Conservation (phyloP, 345 rosid genomes). For the Isatis tinctoria region DNA sequence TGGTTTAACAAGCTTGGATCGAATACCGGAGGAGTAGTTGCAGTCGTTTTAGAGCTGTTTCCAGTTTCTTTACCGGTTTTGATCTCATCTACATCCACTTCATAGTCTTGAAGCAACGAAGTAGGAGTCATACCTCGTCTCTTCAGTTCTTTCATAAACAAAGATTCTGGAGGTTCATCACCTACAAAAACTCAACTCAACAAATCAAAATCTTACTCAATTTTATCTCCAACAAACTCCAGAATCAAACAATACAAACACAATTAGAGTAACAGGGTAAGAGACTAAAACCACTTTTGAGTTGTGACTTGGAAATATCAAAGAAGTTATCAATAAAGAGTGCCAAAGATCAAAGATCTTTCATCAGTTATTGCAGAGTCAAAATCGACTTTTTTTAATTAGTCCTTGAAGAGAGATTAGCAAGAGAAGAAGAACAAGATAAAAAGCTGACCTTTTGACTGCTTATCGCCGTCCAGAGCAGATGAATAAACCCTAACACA, state of each 20-base stretch:
- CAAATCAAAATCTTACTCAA: neutral
- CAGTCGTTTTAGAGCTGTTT: slow-evolving; percentile 54
- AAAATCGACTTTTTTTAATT: neutral
- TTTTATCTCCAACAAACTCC: neutral
- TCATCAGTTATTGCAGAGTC: neutral
- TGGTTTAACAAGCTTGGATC: slow-evolving; percentile 65
- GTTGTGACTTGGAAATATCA: neutral
- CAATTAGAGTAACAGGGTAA: neutral
- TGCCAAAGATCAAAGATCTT: neutral
- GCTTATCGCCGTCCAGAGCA: slow-evolving; percentile 49
- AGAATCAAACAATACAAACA: neutral
- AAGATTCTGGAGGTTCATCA: slow-evolving; percentile 90
- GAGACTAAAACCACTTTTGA: neutral
- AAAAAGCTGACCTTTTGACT: slow-evolving; percentile 50
- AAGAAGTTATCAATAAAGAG: neutral
- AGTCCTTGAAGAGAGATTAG: neutral
- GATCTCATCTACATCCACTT: slow-evolving; percentile 44
- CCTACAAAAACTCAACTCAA: slow-evolving; percentile 41
- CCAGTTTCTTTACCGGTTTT: slow-evolving; percentile 47
- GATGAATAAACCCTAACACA: slow-evolving; percentile 45
- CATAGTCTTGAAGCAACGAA: slow-evolving; percentile 78
- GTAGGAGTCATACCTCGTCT: slow-evolving; percentile 92
- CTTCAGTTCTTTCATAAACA: slow-evolving; percentile 89
- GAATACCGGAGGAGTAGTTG: slow-evolving; percentile 59
- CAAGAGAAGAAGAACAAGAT: neutral